Evolutionary conservation across 495 filamentous ascomycete species (phyloP).

Genomic region (Penicillium pulvis): DNA sequence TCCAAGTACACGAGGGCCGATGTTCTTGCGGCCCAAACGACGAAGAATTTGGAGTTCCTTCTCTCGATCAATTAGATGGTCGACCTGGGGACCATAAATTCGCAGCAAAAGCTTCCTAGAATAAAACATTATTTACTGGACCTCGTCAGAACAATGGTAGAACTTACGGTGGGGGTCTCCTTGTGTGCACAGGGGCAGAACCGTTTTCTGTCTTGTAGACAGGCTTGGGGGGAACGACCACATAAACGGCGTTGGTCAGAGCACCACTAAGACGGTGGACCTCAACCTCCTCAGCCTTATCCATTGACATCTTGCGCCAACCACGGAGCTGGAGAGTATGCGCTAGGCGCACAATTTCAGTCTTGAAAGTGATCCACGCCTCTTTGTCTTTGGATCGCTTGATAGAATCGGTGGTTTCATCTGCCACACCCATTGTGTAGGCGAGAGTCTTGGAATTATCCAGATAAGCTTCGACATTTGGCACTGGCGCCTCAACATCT

Average conservation of each 20-base stretch:
- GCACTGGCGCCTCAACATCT: constrained; percentile 70
- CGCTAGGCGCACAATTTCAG: constrained; percentile 81
- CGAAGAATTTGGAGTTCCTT: constrained; percentile 85
- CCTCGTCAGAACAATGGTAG: not conserved
- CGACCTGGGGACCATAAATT: constrained; percentile 94
- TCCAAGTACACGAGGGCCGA: constrained; percentile 89
- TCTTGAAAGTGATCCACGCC: constrained; percentile 81
- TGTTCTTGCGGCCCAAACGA: constrained; percentile 85
- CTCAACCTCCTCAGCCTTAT: constrained; percentile 67
- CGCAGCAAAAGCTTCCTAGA: constrained; percentile 79
- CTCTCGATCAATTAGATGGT: constrained; percentile 92
- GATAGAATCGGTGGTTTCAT: constrained; percentile 35
- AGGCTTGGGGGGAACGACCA: constrained; percentile 76
- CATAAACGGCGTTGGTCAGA: constrained; percentile 94
- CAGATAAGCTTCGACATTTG: constrained; percentile 74
- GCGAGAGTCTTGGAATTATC: constrained; percentile 87
- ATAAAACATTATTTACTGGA: constrained; percentile 8
- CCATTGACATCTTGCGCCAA: constrained; percentile 83
- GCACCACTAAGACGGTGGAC: constrained; percentile 90
- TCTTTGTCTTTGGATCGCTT: constrained; percentile 65
- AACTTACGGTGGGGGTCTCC: constrained; percentile 57
- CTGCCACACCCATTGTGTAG: constrained; percentile 63
- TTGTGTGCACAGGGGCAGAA: constrained; percentile 38
- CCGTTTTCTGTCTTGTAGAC: constrained; percentile 38
- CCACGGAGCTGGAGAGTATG: constrained; percentile 89